Evolutionary conservation across 176 grass and related monocot species (phyloP).

Genomic region (Oryza glumipatula): DNA sequence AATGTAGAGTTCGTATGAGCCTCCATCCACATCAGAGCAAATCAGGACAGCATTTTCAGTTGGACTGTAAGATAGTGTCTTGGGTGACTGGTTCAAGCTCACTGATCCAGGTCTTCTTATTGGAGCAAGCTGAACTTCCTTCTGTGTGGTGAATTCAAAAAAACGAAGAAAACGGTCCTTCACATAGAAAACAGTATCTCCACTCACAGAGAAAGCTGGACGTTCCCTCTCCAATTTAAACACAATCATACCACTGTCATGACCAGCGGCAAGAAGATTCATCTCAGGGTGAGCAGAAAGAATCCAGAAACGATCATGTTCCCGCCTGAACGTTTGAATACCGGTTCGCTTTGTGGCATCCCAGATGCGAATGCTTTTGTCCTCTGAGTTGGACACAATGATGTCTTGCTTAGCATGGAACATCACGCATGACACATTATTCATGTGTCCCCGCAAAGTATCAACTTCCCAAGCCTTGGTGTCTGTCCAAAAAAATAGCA

Average conservation of each 20-base stretch:
- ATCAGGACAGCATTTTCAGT: conserved; percentile 94
- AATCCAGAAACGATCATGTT: conserved; percentile 99
- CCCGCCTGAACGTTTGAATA: conserved; percentile 82
- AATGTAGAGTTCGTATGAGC: conserved; percentile 86
- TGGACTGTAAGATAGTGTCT: conserved; percentile 79
- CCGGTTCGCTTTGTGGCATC: conserved; percentile 92
- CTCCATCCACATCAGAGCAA: conserved; percentile 87
- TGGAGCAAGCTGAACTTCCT: conserved; percentile 74
- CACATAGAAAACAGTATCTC: conserved; percentile 79
- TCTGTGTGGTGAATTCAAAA: conserved; percentile 73
- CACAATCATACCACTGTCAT: conserved; percentile 95
- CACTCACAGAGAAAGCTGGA: conserved; percentile 73
- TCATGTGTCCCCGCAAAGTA: conserved; percentile 95
- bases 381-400: conserved; percentile 96
- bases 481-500: conserved; percentile 57
- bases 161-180: conserved; percentile 87
- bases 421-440: conserved; percentile 92
- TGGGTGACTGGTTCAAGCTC: conserved; percentile 85
- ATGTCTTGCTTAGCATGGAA: conserved; percentile 96
- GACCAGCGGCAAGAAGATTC: conserved; percentile 95
- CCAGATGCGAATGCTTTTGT: conserved; percentile 95
- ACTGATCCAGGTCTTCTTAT: conserved; percentile 80
- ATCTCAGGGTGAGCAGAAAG: conserved; percentile 91
- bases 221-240: conserved; percentile 94
- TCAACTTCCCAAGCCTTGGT: conserved; percentile 96